A percentile compares a stretch with the other conserved stretches of the same genome.
phyloP scores from a whole-genome alignment of 2,329 filamentous ascomycete genomes.

The Coniochaeta sp. region DNA sequence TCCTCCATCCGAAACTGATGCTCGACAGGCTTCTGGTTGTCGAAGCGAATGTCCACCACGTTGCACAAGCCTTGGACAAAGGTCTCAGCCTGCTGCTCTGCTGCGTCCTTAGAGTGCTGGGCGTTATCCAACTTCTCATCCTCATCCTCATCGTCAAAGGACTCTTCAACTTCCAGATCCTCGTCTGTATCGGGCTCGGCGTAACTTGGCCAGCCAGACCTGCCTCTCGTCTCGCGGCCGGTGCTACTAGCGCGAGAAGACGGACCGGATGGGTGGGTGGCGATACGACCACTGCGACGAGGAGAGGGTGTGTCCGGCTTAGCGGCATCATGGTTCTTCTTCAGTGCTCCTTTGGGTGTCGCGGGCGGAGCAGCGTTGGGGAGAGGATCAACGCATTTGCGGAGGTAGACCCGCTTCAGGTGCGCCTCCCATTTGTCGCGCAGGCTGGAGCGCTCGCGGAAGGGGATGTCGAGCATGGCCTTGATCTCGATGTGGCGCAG shows the following conservation, averaged over 20 bases:
- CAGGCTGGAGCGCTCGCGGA: constrained; percentile 76
- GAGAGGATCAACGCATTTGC: constrained; percentile 20
- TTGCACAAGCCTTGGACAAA: constrained; percentile 59
- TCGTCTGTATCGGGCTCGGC: constrained; percentile 40
- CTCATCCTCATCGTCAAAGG: constrained; percentile 10
- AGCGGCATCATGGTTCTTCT: too few relatives aligned
- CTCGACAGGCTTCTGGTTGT: constrained; percentile 68
- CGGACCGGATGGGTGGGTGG: constrained; percentile 13
- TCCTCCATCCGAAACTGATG: constrained; percentile 63
- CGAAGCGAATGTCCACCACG: constrained; percentile 63
- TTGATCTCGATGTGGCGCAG: constrained; percentile 68
- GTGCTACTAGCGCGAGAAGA: constrained; percentile 23
- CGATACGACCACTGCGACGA: constrained; percentile 30
- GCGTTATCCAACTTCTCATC: too few relatives aligned
- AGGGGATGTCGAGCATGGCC: constrained; percentile 71
- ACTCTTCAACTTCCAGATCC: constrained; percentile 25
- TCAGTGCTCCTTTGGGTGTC: not conserved
- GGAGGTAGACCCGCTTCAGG: constrained; percentile 60
- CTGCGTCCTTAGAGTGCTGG: too few relatives aligned
- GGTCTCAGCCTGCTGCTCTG: too few relatives aligned
- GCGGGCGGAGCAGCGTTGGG: not conserved
- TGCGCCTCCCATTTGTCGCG: constrained; percentile 70
- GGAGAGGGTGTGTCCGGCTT: constrained; percentile 12
- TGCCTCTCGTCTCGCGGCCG: constrained; percentile 15
- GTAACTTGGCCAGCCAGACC: constrained; percentile 23